Conservation (phyloP, 305 asterid species). For the Fraxinus greggii region DNA sequence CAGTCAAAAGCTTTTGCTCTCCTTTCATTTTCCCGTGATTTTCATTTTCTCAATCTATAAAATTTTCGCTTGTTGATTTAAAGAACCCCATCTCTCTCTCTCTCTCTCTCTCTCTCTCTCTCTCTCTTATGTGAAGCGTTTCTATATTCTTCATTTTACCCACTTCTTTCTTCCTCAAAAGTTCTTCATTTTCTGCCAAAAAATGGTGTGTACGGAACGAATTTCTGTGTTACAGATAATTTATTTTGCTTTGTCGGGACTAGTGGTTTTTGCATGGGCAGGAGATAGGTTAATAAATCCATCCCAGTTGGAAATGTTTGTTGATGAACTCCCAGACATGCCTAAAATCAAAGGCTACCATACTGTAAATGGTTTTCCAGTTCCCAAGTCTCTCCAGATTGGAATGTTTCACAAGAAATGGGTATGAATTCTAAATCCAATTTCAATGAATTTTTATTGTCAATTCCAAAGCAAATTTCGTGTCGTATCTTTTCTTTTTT, state of each 20-base stretch:
- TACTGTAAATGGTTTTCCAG: constrained; percentile 32
- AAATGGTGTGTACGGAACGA: constrained; percentile 22
- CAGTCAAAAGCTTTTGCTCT: constrained; percentile 11
- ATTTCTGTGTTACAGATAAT: constrained; percentile 8
- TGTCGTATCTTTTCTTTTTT: background rate
- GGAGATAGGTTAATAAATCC: constrained; percentile 36
- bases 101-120: background rate
- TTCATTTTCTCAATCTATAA: background rate
- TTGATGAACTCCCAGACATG: constrained; percentile 65
- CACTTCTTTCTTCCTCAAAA: background rate
- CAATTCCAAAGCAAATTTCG: background rate
- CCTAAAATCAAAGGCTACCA: constrained; percentile 62
- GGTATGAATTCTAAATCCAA: constrained; percentile 35
- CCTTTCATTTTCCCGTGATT: constrained; percentile 17
- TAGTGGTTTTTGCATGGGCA: constrained; percentile 36
- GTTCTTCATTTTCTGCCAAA: background rate
- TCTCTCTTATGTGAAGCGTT: constrained; percentile 1
- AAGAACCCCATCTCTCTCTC: background rate
- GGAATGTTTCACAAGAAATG: constrained; percentile 81
- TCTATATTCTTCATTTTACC: background rate
- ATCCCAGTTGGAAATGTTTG: constrained; percentile 59
- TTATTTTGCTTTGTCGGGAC: constrained; percentile 19
- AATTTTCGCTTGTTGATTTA: background rate
- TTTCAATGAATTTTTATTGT: background rate
- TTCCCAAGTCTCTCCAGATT: constrained; percentile 41